Base-by-base conservation (phyloP, 129 eudicot species). In the Daucus carota region DNA sequence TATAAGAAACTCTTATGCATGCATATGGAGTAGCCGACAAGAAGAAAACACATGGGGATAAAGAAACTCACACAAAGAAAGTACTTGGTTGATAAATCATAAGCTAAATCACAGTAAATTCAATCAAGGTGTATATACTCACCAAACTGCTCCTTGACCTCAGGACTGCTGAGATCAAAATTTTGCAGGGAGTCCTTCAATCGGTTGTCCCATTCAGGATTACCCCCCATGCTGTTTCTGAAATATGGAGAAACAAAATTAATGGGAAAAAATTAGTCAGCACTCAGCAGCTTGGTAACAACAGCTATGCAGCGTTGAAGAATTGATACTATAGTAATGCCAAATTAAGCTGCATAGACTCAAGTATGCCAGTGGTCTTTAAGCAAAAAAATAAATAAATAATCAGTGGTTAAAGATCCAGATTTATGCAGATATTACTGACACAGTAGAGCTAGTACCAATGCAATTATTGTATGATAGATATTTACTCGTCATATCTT, bases 61-160 rank as follows among this genome's bases (percentile, higher is more conserved):
- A 11, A 12, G 18, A 13, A 45, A 15, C 48, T 45, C 62, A 54
- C 29, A 54, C 63, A 54, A 54, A 10, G 1, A 22, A 8, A 8
- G 29, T 9, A 9, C 29, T 29, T 54, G 8, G 63, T 22, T 54
- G 63, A n/a, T 4, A 22, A 54, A 8, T n/a, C 0, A n/a, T 26
- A 28, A 62, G 26, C 16, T 60, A 10, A 60, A 24, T 26, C 8
- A 7, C 6, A 60, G 28, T 8, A 26, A 13, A 62, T 29, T 62
- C 4, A 33, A 62, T 28, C 69, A 62, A 28, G 69, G 36, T 62
- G 38, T 57, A 62, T 29, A 62, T 28, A 84, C 90, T 82, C 81
- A 93, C 99, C 99, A 78, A 95, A 92, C 81, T 92, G 99, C 72
- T 95, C 87, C 89, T 95, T 95, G 79, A 89, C 88, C 63, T 95